Percentiles rank a stretch among this genome's conserved stretches.
Conservation (phyloP, 768 basidiomycete species). For the Rhodocollybia butyracea region DNA sequence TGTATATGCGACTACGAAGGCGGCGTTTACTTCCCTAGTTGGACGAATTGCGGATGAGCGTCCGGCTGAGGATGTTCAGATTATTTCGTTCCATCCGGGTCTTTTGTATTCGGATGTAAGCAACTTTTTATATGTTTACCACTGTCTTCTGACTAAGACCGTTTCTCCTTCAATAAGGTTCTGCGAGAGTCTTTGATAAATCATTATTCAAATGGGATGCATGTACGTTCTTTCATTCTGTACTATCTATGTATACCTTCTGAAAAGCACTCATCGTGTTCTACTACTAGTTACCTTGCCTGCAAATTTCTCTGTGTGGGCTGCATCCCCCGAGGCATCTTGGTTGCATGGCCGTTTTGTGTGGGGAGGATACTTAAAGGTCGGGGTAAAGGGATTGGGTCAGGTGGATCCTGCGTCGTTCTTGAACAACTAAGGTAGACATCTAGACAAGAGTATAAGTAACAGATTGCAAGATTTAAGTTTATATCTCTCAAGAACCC, state of each 20-base stretch:
- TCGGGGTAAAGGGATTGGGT: not conserved
- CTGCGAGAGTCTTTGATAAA: not conserved
- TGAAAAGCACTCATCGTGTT: not conserved
- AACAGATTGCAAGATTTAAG: no score
- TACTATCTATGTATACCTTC: not conserved
- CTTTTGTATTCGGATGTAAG: not conserved
- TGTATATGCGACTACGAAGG: not conserved
- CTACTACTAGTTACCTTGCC: not conserved
- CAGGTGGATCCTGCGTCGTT: no score
- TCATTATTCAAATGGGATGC: not conserved
- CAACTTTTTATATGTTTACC: no score
- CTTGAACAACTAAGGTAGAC: not conserved
- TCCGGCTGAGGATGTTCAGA: not conserved
- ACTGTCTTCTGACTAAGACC: no score
- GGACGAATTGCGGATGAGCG: slow-evolving; percentile 1
- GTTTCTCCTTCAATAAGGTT: no score
- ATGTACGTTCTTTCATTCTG: not conserved
- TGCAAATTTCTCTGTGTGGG: slow-evolving; percentile 2
- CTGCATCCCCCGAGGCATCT: not conserved
- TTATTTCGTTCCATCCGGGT: not conserved
- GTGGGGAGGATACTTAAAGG: not conserved
- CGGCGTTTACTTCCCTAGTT: not conserved
- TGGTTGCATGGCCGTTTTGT: slow-evolving; percentile 3
- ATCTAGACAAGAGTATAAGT: no score
- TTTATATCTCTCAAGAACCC: no score